A percentile compares a stretch with the other conserved stretches of the same genome.
Evolutionary conservation across 352 stramenopile species (phyloP).

Genomic region (Phytophthora sojae): DNA sequence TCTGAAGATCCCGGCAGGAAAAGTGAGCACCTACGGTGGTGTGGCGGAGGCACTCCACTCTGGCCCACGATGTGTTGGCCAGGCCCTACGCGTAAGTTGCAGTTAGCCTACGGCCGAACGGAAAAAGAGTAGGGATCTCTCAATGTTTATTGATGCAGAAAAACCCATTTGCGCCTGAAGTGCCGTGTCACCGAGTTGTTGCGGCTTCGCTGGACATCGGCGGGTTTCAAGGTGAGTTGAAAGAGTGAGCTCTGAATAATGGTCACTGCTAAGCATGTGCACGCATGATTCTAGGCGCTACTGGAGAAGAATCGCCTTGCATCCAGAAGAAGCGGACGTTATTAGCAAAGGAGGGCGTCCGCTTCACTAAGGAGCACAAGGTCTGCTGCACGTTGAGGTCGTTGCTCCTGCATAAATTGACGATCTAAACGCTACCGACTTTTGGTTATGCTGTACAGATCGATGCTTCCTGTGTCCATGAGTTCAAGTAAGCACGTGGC

Average conservation of each 20-base stretch:
- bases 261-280: not conserved
- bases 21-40: conserved; percentile 83
- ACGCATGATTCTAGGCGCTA: conserved; percentile 45
- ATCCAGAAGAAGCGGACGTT: conserved; percentile 78
- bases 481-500: conserved; percentile 42
- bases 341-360: conserved; percentile 69
- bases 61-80: conserved; percentile 77
- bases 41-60: conserved; percentile 70
- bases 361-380: conserved; percentile 67
- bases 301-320: conserved; percentile 59
- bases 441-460: conserved; percentile 41
- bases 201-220: conserved; percentile 71
- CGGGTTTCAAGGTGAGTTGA: conserved; percentile 70
- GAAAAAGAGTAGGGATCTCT: not conserved
- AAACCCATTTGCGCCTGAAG: conserved; percentile 81
- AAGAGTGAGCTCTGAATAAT: not conserved
- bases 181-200: conserved; percentile 85
- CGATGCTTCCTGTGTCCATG: conserved; percentile 51
- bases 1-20: conserved; percentile 71
- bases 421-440: not conserved
- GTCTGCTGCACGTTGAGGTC: conserved; percentile 28
- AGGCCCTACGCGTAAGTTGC: conserved; percentile 68
- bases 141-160: conserved; percentile 45
- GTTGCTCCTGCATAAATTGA: not conserved
- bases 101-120: not conserved